A percentile compares a stretch with the other conserved stretches of the same genome.
phyloP scores from a whole-genome alignment of 2,329 filamentous ascomycete species.

The Tolypocladium ovalisporum region DNA sequence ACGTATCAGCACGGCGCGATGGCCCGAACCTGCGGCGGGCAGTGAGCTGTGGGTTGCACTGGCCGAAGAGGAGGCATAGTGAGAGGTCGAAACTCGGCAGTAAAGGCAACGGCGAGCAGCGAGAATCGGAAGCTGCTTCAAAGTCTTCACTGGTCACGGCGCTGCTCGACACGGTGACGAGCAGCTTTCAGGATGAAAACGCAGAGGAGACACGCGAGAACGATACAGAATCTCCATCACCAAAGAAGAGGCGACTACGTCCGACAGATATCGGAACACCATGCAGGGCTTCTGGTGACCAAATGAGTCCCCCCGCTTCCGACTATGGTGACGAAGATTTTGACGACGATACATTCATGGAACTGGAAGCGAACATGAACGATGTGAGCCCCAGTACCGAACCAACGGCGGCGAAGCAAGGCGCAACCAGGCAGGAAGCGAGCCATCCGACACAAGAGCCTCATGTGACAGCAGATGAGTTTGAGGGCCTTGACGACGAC shows the following conservation, averaged over 20 bases:
- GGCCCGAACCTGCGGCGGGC: slow-evolving; percentile 44
- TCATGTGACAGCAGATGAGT: slow-evolving; percentile 33
- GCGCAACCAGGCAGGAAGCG: neutral
- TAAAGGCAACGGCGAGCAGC: slow-evolving; percentile 19
- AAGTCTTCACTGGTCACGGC: slow-evolving; percentile 50
- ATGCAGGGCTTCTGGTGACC: slow-evolving; percentile 3
- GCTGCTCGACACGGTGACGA: slow-evolving; percentile 54
- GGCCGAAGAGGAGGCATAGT: slow-evolving; percentile 58
- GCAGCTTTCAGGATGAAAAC: slow-evolving; percentile 35
- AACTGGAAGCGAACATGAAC: slow-evolving; percentile 35
- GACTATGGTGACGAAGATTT: slow-evolving; percentile 48
- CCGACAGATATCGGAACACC: slow-evolving; percentile 13
- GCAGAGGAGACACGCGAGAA: slow-evolving; percentile 18
- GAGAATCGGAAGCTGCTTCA: slow-evolving; percentile 36
- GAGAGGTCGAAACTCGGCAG: slow-evolving; percentile 33
- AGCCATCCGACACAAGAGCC: neutral
- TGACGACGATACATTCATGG: slow-evolving; percentile 48
- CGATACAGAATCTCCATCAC: slow-evolving; percentile 30
- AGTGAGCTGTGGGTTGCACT: slow-evolving; percentile 58
- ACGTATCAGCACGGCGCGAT: slow-evolving; percentile 28
- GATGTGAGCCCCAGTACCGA: slow-evolving; percentile 4
- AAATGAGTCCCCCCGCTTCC: slow-evolving; percentile 17
- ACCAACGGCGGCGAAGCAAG: slow-evolving; percentile 6
- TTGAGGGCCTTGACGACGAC: slow-evolving; percentile 57
- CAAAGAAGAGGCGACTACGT: slow-evolving; percentile 24